Base-by-base conservation (phyloP, 345 rosid genomes). In the Citrus unshiu region DNA sequence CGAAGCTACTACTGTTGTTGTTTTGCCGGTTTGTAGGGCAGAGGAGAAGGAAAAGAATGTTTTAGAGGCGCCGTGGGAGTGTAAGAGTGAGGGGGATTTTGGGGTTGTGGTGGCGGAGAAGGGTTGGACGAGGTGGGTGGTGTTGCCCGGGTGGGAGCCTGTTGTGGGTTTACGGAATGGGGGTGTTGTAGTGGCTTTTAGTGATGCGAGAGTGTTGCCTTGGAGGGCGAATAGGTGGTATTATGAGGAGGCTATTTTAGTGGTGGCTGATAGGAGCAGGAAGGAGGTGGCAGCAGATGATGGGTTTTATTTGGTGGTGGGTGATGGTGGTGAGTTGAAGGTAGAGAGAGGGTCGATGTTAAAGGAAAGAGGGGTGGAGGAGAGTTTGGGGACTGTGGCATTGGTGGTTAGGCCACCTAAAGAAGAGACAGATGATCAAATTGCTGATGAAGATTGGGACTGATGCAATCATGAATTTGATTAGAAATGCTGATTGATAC, bases 101-200 rank as follows among this genome's bases (percentile, higher is more conserved):
- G 88, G 94, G 10, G 85, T 92, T 7, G 97, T 96, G 83, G 92
- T 77, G 75, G 88, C 97, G 0, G 98, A 93, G 78, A 92, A 89
- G 78, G 94, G 85, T 18, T 96, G 98, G 99, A 77, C 70, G 24
- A 91, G 94, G 79, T 96, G 99, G 99, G 95, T 90, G 77, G 97
- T 91, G 22, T 77, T 96, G 76, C 99, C 99, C 0, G 72, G 88
- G 14, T 96, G 99, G 98, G 84, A 76, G 22, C 90, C 91, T 2
- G 35, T 92, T 16, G 78, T 56, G 1, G 83, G 85, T 10, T 62
- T 93, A 46, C 84, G 71, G 13, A 73, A 78, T 25, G 96, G 93
- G 6, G 97, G 92, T 72, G 91, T 94, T 0, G 98, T 83, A 14
- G 95, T 96, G 79, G 80, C 96, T 0, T 96, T 93, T 72, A 49